A percentile compares a stretch with the other conserved stretches of the same genome.
phyloP scores from a whole-genome alignment of 768 basidiomycete genomes.

The Trametes punicea region DNA sequence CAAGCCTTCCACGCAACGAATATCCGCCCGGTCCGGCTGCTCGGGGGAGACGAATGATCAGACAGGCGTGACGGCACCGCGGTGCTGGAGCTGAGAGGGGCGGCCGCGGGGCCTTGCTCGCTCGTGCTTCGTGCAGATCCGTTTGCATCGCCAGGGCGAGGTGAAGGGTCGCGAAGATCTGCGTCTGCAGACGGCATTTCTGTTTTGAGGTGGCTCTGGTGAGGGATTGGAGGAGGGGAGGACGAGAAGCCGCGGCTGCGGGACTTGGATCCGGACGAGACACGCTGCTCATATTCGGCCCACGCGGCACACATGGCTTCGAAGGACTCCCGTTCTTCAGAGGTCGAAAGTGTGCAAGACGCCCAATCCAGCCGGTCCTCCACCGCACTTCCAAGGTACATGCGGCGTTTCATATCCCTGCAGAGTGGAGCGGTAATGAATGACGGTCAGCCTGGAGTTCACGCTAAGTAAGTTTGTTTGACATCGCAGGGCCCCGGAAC shows the following conservation, averaged over 20 bases:
- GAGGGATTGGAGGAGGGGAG: not conserved
- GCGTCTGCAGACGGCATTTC: not conserved
- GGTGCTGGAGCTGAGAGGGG: not conserved
- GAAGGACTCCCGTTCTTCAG: constrained; percentile 53
- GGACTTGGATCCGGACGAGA: constrained; percentile 5
- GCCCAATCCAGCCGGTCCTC: constrained; percentile 51
- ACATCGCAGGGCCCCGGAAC: not conserved
- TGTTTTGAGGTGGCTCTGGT: not conserved
- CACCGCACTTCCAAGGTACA: constrained; percentile 43
- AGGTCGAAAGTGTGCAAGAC: constrained; percentile 36
- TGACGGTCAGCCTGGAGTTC: not conserved
- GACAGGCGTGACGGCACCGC: not conserved
- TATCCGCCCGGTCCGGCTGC: constrained; percentile 53
- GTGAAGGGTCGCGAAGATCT: not conserved
- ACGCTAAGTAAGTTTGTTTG: not conserved
- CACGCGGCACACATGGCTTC: constrained; percentile 56
- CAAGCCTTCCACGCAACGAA: constrained; percentile 58
- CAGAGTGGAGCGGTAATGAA: not conserved
- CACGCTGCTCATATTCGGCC: constrained; percentile 43
- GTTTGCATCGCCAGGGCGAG: not conserved
- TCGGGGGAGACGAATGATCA: not conserved
- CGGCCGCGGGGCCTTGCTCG: constrained; percentile 3
- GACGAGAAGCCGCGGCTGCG: constrained; percentile 1
- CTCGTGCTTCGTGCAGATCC: constrained; percentile 7
- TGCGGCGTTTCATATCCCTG: constrained; percentile 67